Percentiles rank a stretch among this genome's conserved stretches.
Evolutionary conservation across 345 rosid genomes (phyloP).

Genomic region (Rhodamnia rubescens): DNA sequence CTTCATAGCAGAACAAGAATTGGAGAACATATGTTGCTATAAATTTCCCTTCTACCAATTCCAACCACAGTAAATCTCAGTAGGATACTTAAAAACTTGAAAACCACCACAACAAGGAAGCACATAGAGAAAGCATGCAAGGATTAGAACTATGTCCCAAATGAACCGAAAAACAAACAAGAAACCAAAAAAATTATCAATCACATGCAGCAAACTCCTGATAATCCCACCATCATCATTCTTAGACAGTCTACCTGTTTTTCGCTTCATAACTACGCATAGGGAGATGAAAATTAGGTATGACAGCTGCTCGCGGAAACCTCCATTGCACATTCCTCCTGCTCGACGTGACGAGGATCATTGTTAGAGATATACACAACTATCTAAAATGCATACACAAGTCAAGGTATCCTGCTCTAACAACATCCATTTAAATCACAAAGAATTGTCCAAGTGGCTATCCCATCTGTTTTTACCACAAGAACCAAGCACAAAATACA

Average conservation of each 20-base stretch:
- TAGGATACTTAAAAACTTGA: not conserved
- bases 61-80: not conserved
- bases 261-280: conserved; percentile 86
- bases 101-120: not conserved
- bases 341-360: not conserved
- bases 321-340: conserved; percentile 46
- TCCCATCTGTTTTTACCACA: not conserved
- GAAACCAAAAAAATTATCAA: not conserved
- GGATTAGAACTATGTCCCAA: not conserved
- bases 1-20: not conserved
- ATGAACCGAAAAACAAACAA: not conserved
- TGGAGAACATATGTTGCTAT: not conserved
- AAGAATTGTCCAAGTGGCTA: not conserved
- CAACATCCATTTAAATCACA: not conserved
- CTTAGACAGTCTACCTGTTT: conserved; percentile 32
- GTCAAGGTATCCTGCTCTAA: not conserved
- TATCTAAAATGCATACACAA: not conserved
- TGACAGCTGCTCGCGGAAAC: conserved; percentile 59
- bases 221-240: not conserved
- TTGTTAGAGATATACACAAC: not conserved
- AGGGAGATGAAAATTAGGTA: conserved; percentile 68
- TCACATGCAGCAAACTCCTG: not conserved
- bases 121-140: not conserved
- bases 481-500: not conserved
- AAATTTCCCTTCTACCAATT: not conserved